A percentile compares a stretch with the other conserved stretches of the same genome.
These are phyloP conservation scores for Myrica gale DNA, from an alignment of 306 rosid species.

Conservation along the genomic window DNA sequence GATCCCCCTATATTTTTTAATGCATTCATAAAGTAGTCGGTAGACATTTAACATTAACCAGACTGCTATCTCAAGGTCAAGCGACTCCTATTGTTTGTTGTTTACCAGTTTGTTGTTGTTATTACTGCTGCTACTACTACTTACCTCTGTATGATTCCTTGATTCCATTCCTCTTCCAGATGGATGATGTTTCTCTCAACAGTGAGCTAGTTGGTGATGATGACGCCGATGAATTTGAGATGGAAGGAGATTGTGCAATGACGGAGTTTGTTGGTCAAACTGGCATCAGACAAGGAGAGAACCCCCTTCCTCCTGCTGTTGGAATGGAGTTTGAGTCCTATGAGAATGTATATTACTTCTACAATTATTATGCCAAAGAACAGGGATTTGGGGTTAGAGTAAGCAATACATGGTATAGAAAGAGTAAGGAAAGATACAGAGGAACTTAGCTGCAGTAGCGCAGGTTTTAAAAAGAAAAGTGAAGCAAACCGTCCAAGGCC, in stretches of 20 bases:
- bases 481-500: constrained; percentile 81
- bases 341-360: constrained; percentile 70
- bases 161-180: constrained; percentile 19
- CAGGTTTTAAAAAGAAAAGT: constrained; percentile 75
- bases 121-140: neutral
- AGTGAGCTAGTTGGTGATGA: constrained; percentile 60
- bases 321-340: constrained; percentile 81
- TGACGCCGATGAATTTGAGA: constrained; percentile 52
- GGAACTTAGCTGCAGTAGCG: constrained; percentile 81
- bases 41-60: neutral
- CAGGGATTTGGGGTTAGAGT: constrained; percentile 80
- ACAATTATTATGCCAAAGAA: constrained; percentile 72
- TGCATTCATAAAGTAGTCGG: neutral
- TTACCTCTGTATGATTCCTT: neutral
- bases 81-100: neutral
- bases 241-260: constrained; percentile 56
- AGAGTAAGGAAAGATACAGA: constrained; percentile 70
- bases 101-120: neutral
- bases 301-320: constrained; percentile 61
- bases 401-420: constrained; percentile 74
- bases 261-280: constrained; percentile 45
- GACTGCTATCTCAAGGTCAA: neutral
- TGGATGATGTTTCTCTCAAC: constrained; percentile 71
- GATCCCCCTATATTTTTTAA: neutral
- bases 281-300: constrained; percentile 52